Conservation (phyloP, 371 early-diverging fungal genomes). For the Mortierella sp. region DNA sequence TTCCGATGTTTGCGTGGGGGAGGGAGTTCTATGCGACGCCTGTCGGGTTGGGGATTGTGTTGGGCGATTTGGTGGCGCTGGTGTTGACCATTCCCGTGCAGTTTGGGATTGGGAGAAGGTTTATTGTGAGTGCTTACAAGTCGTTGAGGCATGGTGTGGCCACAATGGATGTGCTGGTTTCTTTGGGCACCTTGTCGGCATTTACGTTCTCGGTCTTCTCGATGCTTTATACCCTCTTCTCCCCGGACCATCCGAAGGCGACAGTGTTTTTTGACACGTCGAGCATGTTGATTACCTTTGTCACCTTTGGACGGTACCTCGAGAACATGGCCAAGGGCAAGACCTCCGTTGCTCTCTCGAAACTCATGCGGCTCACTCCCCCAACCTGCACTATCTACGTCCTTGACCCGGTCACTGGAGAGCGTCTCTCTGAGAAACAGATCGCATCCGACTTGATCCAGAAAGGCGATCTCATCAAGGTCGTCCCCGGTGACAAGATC, state of each 20-base stretch:
- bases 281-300: constrained; percentile 91
- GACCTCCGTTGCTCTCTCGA: constrained; percentile 90
- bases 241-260: constrained; percentile 64
- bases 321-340: constrained; percentile 96
- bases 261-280: constrained; percentile 95
- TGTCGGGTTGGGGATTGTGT: constrained; percentile 72
- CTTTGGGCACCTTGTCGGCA: constrained; percentile 88
- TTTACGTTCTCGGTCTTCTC: constrained; percentile 86
- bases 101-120: constrained; percentile 87
- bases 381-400: constrained; percentile 76
- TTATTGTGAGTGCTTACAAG: constrained; percentile 84
- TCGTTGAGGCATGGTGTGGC: constrained; percentile 85
- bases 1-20: constrained; percentile 76
- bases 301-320: constrained; percentile 90
- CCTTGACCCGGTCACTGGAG: constrained; percentile 59
- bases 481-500: constrained; percentile 94
- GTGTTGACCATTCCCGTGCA: constrained; percentile 90
- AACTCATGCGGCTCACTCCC: constrained; percentile 90
- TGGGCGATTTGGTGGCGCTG: constrained; percentile 67
- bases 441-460: constrained; percentile 92
- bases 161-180: constrained; percentile 97
- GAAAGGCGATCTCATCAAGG: constrained; percentile 85
- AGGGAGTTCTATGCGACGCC: constrained; percentile 28
- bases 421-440: constrained; percentile 69
- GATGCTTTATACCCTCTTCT: constrained; percentile 59